These are phyloP conservation scores for Sporobolomyces phaffii DNA, from an alignment of 768 basidiomycete genomes.

Conservation along the genomic window DNA sequence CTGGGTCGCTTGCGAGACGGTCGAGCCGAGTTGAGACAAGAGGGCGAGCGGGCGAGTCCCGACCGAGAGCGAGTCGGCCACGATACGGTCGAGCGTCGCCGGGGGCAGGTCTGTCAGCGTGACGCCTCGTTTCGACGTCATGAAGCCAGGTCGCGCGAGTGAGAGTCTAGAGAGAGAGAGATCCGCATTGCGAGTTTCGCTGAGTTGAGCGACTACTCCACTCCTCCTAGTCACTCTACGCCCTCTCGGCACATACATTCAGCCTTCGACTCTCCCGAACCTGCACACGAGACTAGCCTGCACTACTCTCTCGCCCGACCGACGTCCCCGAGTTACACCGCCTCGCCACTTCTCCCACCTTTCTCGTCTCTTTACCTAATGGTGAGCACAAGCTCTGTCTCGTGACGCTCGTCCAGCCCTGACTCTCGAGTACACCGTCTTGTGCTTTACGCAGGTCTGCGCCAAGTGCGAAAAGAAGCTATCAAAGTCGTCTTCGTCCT, in stretches of 20 bases:
- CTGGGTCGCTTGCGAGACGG: neutral
- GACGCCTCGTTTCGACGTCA: neutral
- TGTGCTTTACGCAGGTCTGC: conserved; percentile 14
- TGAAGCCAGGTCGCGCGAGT: neutral
- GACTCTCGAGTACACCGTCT: neutral
- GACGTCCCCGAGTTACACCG: neutral
- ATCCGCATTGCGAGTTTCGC: too few species aligned
- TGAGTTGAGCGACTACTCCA: too few species aligned
- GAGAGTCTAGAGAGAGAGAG: neutral
- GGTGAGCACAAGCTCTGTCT: neutral
- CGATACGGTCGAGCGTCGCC: conserved; percentile 15
- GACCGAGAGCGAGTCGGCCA: neutral
- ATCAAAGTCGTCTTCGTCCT: conserved; percentile 16
- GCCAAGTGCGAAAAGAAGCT: conserved; percentile 38
- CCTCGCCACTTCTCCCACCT: neutral
- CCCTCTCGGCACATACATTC: too few species aligned
- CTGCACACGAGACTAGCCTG: too few species aligned
- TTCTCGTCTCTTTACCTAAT: neutral
- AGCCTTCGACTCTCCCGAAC: too few species aligned
- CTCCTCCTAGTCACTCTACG: too few species aligned
- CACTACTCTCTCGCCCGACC: too few species aligned
- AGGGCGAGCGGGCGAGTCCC: neutral
- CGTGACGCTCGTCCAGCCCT: too few species aligned
- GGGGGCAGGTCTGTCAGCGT: neutral
- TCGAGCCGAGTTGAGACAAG: neutral